phyloP scores from a whole-genome alignment of 2,329 filamentous ascomycete species.

The Calonectria naviculata region DNA sequence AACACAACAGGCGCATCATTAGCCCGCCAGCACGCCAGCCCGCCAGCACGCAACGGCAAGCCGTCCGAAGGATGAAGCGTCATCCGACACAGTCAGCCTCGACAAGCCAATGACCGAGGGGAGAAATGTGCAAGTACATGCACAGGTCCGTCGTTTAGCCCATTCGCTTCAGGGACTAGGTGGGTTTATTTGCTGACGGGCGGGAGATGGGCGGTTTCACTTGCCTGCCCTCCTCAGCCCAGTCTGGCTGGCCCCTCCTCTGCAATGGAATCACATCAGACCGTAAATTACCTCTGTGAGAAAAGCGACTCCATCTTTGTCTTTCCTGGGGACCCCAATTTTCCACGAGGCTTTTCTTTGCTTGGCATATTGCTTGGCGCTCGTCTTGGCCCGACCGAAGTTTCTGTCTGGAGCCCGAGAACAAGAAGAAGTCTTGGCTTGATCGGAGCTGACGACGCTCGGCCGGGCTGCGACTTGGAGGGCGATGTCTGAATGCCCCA shows the following conservation, averaged over 20 bases:
- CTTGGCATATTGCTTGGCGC: not conserved
- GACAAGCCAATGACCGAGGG: not conserved
- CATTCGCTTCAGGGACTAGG: constrained; percentile 2
- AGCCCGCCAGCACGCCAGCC: constrained; percentile 33
- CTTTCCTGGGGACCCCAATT: not conserved
- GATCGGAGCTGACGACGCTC: constrained; percentile 39
- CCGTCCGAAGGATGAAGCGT: constrained; percentile 7
- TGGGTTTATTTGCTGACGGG: constrained; percentile 23
- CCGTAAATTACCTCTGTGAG: constrained; percentile 6
- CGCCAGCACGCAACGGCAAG: constrained; percentile 14
- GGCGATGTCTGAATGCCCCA: constrained; percentile 16
- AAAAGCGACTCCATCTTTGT: not conserved
- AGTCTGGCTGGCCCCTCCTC: not conserved
- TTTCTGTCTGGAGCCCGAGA: not conserved
- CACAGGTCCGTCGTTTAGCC: not conserved
- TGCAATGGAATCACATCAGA: not conserved
- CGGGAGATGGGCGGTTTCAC: constrained; percentile 21
- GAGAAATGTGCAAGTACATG: not conserved
- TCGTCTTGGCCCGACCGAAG: not conserved
- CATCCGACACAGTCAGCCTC: constrained; percentile 11
- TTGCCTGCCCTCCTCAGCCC: constrained; percentile 4
- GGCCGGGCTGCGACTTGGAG: constrained; percentile 18
- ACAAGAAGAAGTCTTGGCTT: constrained; percentile 20
- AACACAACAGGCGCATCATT: constrained; percentile 34
- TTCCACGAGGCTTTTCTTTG: not conserved